A percentile compares a stretch with the other conserved stretches of the same genome.
Evolutionary conservation across 345 rosid species (phyloP).

Genomic region (Cardamine occulta): DNA sequence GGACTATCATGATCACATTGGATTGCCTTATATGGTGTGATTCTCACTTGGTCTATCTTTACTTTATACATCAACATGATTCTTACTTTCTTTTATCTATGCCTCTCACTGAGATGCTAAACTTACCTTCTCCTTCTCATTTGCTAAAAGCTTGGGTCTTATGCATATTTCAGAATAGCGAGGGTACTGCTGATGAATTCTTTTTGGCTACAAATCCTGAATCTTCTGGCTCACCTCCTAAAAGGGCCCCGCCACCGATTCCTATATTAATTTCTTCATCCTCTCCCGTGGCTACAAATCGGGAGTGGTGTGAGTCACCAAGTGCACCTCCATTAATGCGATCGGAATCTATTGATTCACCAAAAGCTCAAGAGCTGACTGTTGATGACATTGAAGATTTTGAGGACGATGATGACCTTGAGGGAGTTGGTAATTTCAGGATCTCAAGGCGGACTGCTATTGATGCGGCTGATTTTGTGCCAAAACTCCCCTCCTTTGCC

Average conservation of each 20-base stretch:
- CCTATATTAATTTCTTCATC: conserved; percentile 54
- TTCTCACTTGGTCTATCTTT: conserved; percentile 1
- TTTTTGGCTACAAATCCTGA: conserved; percentile 84
- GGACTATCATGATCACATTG: conserved; percentile 86
- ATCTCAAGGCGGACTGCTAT: conserved; percentile 69
- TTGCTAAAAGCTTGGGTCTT: conserved; percentile 23
- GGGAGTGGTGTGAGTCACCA: conserved; percentile 55
- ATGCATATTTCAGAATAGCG: conserved; percentile 58
- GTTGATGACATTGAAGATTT: conserved; percentile 99
- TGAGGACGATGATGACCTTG: conserved; percentile 75
- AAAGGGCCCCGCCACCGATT: conserved; percentile 79
- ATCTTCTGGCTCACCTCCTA: conserved; percentile 92
- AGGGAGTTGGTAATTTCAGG: conserved; percentile 68
- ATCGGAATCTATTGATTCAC: conserved; percentile 77
- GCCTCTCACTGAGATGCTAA: background rate
- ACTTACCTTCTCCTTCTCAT: background rate
- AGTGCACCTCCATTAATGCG: conserved; percentile 52
- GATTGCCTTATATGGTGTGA: conserved; percentile 79
- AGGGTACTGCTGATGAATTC: conserved; percentile 78
- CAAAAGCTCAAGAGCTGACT: conserved; percentile 74
- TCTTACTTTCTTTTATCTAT: background rate
- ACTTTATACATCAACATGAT: background rate
- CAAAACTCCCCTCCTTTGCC: conserved; percentile 75
- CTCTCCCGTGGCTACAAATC: conserved; percentile 46
- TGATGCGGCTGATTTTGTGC: conserved; percentile 76